Evolutionary conservation across 331 rosid species (phyloP), one percentile per base, ranked within the genome.

Genomic region (Rhamnella rubrinervis): DNA sequence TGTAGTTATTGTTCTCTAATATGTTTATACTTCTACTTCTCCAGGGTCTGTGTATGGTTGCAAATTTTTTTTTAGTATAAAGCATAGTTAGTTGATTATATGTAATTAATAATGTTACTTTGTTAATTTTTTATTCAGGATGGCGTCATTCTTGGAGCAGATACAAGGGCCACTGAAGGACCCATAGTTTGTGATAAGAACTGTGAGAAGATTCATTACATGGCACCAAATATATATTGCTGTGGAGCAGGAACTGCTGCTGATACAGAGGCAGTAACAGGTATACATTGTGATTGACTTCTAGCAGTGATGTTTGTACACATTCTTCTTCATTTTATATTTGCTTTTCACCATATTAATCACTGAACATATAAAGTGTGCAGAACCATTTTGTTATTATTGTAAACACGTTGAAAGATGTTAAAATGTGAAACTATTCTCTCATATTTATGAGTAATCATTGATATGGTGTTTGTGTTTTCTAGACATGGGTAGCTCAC

Each of bases 221-320:
- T 90, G 98, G 98, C 98, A 6, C 98, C 98, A 14, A 92, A 90
- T 61, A 90, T 90, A 35, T 92, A 89, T 67, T 92, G 98, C 64
- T 92, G 98, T 69, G 98, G 98, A 67, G 97, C 98, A 2, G 98
- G 98, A 66, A 93, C 98, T 70, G 98, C 98, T 71, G 98, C 96
- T 66, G 97, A 93, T 77, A 93, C 98, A 35, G 96, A 91, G 86
- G 98, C 98, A 31, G 98, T 93, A 40, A 93, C 98, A 65, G 97
- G 98, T 89, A 78, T 71, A 37, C 58, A 67, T 66, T 47, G 16
- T 44, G 68, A 37, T 26, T 58, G 52, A 59, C 65, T 41, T 40
- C 25, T 59, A 49, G 38, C 60, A 7, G 23, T 18, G 7, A 3
- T 52, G 8, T 8, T 8, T 0, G 1, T 40, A 7, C 14, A 44